Evolutionary conservation across 176 grass and related monocot genomes (phyloP).

Genomic region (Pontederia paniculata): DNA sequence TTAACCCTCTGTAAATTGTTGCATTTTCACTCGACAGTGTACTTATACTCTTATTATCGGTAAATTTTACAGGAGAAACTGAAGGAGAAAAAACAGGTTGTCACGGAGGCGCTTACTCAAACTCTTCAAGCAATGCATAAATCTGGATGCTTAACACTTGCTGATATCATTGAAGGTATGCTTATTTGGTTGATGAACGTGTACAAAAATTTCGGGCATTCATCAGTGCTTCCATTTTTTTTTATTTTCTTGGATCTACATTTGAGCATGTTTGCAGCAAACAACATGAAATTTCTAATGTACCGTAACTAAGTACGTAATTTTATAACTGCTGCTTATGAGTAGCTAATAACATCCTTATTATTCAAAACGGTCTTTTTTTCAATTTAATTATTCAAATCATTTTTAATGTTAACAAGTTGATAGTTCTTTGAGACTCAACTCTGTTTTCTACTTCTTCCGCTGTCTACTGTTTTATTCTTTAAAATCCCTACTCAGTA

Average conservation of each 20-base stretch:
- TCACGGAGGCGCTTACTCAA: conserved; percentile 64
- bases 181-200: conserved; percentile 16
- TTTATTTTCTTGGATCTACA: not conserved
- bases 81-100: conserved; percentile 86
- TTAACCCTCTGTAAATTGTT: not conserved
- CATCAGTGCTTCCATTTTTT: conserved; percentile 7
- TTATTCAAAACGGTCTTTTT: too few species aligned
- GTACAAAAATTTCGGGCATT: too few species aligned
- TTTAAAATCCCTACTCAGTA: too few species aligned
- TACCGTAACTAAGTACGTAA: too few species aligned
- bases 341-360: too few species aligned
- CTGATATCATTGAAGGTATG: conserved; percentile 88
- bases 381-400: too few species aligned
- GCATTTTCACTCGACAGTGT: not conserved
- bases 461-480: too few species aligned
- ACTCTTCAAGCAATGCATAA: conserved; percentile 86
- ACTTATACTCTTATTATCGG: not conserved
- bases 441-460: too few species aligned
- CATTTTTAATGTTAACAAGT: too few species aligned
- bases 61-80: conserved; percentile 64
- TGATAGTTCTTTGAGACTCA: too few species aligned
- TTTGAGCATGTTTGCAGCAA: not conserved
- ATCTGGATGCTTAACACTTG: conserved; percentile 77
- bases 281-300: too few species aligned
- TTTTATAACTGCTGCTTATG: too few species aligned